A percentile compares a stretch with the other conserved stretches of the same genome.
Conservation (phyloP, 768 basidiomycete genomes). For the Trametes coccinea region DNA sequence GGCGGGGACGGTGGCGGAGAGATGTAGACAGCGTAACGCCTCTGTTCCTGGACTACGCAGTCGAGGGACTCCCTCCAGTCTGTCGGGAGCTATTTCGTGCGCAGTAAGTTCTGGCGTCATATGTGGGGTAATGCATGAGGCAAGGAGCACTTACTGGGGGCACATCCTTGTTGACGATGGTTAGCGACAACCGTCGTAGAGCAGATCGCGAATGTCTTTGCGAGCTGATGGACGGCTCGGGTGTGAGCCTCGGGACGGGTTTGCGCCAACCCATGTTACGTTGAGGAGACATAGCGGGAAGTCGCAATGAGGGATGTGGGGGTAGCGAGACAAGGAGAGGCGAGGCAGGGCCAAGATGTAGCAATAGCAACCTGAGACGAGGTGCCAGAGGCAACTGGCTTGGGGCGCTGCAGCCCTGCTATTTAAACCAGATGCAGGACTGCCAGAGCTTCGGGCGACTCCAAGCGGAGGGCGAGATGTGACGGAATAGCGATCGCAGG, state of each 20-base stretch:
- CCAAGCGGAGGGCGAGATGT: slow-evolving; percentile 10
- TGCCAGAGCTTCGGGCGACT: slow-evolving; percentile 5
- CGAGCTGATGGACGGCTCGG: slow-evolving; percentile 53
- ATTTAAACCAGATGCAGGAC: slow-evolving; percentile 16
- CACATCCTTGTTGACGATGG: slow-evolving; percentile 27
- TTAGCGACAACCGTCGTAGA: slow-evolving; percentile 15
- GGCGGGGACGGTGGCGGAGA: slow-evolving; percentile 8
- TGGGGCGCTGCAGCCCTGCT: slow-evolving; percentile 14
- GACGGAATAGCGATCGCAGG: slow-evolving; percentile 7
- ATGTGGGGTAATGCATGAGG: slow-evolving; percentile 6
- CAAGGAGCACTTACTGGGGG: slow-evolving; percentile 28
- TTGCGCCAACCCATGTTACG: slow-evolving; percentile 63
- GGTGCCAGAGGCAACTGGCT: slow-evolving; percentile 12
- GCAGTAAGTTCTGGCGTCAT: slow-evolving; percentile 15
- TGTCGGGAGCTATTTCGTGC: slow-evolving; percentile 27
- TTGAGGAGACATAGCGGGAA: slow-evolving; percentile 8
- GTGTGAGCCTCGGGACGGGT: slow-evolving; percentile 66
- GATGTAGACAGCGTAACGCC: slow-evolving; percentile 21
- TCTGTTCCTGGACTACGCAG: slow-evolving; percentile 12
- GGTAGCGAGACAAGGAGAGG: not conserved
- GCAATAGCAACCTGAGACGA: slow-evolving; percentile 1
- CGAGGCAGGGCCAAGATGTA: not conserved
- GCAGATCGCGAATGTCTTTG: slow-evolving; percentile 11
- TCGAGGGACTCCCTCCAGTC: slow-evolving; percentile 30
- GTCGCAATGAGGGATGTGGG: not conserved